Evolutionary conservation across 2,329 filamentous ascomycete genomes (phyloP), one percentile per base, ranked within the genome.

Genomic region (Colletotrichum sp.): DNA sequence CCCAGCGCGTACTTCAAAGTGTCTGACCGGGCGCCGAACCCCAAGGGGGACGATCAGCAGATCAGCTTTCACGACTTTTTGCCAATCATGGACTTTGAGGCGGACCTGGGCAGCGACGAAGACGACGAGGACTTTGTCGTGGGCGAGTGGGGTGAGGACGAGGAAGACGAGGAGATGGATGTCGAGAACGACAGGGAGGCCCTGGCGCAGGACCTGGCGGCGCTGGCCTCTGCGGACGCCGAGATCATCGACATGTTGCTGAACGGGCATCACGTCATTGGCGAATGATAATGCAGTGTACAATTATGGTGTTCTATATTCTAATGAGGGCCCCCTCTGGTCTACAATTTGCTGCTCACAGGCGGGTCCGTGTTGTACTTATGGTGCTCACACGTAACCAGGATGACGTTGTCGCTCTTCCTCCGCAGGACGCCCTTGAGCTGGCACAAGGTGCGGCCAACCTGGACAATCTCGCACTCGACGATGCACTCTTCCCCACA

Each of bases 1-100:
- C 94, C 94, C 2, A 95, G 93, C 2, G 93, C 92, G 0, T 95
- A 95, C 80, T 96, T 94, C 94, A 96, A 96, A 84, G 81, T 82
- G 55, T 79, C 83, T 10, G 82, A 84, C 63, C 76, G 84, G 32
- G 80, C 85, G 6, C 80, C 82, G 8, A 80, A 76, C 9, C 82
- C 83, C 16, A 78, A 77, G 26, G 55, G 68, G 16, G 68, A 77
- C 59, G 78, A 79, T 24, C 76, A 77, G 13, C 55, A 63, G 36
- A 77, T 80, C 36, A 76, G 55, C 13, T 62, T 78, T 15, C 65
- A 75, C 16, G 79, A 80, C 39, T 80, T 78, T 52, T 39, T 80
- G 49, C 66, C 77, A 2, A 73, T 80, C 24, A 71, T 80, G 52
- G 79, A 81, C 26, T 76, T 80, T 12, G 79, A 78, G 30, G 79